Percentiles rank a stretch among this genome's conserved stretches.
phyloP scores from a whole-genome alignment of 164 flowering plant genomes.

The Kalanchoe fedtschenkoi region DNA sequence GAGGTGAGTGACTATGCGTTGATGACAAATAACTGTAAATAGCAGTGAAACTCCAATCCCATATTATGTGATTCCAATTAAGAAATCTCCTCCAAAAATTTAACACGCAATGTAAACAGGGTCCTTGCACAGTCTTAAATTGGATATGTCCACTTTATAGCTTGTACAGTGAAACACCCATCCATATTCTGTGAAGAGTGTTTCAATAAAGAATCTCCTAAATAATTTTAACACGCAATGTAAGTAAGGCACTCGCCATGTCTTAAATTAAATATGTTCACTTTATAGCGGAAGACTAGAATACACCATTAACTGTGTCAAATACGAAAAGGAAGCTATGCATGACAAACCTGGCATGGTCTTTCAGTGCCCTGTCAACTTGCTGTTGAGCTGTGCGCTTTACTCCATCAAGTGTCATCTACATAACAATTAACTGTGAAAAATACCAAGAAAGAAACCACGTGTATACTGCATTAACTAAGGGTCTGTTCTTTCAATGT shows the following conservation, averaged over 20 bases:
- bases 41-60: background rate
- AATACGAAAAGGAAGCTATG: background rate
- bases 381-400: constrained; percentile 90
- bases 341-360: constrained; percentile 58
- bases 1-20: background rate
- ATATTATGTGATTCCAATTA: background rate
- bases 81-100: background rate
- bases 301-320: background rate
- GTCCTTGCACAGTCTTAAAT: background rate
- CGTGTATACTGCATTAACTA: background rate
- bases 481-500: background rate
- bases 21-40: no score
- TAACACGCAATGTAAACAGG: background rate
- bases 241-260: background rate
- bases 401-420: constrained; percentile 94
- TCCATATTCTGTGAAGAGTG: background rate
- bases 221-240: background rate
- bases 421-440: constrained; percentile 7
- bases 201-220: background rate
- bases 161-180: background rate
- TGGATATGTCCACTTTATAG: background rate
- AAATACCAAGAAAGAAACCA: background rate
- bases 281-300: background rate
- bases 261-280: background rate
- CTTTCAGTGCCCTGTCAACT: constrained; percentile 75